phyloP scores from a whole-genome alignment of 805 yeast species.

The Komagataella populi region DNA sequence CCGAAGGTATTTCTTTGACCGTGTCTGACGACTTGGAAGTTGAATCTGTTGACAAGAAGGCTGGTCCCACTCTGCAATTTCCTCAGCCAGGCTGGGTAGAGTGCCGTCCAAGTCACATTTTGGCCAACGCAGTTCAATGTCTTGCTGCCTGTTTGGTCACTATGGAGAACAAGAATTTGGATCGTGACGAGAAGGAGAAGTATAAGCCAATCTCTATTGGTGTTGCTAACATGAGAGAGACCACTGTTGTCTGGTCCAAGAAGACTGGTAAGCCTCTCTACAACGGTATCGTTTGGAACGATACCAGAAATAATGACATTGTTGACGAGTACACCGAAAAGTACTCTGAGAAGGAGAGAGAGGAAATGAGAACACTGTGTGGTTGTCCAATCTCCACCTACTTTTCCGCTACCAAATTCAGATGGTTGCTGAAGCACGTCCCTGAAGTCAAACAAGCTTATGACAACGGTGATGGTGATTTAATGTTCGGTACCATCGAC shows the following conservation, averaged over 20 bases:
- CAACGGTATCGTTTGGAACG: conserved; percentile 94
- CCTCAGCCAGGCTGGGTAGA: conserved; percentile 92
- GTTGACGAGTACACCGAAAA: conserved; percentile 48
- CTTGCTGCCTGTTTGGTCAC: conserved; percentile 49
- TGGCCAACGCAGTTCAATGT: conserved; percentile 73
- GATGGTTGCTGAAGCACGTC: conserved; percentile 81
- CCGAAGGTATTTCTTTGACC: conserved; percentile 62
- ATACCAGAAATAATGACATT: conserved; percentile 68
- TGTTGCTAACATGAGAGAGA: conserved; percentile 92
- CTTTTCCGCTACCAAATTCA: conserved; percentile 79
- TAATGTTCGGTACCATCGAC: conserved; percentile 91
- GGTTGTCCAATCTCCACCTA: conserved; percentile 88
- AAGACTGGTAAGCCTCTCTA: conserved; percentile 71
- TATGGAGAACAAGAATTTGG: conserved; percentile 35
- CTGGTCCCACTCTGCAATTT: conserved; percentile 59
- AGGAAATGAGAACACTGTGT: conserved; percentile 44
- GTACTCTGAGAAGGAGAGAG: conserved; percentile 40
- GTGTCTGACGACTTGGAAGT: conserved; percentile 41
- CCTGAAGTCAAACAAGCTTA: conserved; percentile 52
- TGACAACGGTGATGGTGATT: conserved; percentile 52
- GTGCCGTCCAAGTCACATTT: conserved; percentile 74
- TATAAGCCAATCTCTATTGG: conserved; percentile 67
- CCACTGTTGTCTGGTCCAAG: conserved; percentile 80
- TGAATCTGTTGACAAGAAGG: conserved; percentile 38
- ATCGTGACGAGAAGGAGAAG: conserved; percentile 28